phyloP scores from a whole-genome alignment of 139 green algal genomes.

The Chlamydomonas urium region DNA sequence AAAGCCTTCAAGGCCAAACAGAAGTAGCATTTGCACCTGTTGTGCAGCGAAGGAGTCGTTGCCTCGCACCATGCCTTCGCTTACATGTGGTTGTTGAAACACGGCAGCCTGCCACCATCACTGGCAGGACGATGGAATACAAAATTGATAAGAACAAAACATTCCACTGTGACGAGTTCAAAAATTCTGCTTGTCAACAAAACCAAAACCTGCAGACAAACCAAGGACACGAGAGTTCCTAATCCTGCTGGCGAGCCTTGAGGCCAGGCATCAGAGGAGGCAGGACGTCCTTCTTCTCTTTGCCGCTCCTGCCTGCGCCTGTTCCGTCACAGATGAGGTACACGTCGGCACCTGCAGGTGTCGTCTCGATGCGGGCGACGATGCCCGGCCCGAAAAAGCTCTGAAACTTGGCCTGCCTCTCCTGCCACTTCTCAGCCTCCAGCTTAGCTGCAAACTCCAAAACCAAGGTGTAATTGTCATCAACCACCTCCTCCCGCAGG shows the following conservation, averaged over 20 bases:
- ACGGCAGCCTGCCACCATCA: too few relatives aligned
- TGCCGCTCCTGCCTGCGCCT: constrained; percentile 57
- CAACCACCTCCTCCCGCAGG: constrained; percentile 79
- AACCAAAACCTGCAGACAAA: too few relatives aligned
- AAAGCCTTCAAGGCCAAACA: too few relatives aligned
- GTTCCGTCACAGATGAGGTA: constrained; percentile 68
- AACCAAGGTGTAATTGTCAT: constrained; percentile 66
- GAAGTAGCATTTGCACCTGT: too few relatives aligned
- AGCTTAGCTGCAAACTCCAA: constrained; percentile 80
- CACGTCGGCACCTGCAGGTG: constrained; percentile 61
- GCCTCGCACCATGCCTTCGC: too few relatives aligned
- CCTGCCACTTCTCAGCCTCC: constrained; percentile 35
- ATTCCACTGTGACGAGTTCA: too few relatives aligned
- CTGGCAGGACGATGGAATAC: too few relatives aligned
- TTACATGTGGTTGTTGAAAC: too few relatives aligned
- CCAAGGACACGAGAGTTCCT: too few relatives aligned
- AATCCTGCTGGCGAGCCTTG: constrained; percentile 45
- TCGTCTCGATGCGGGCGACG: constrained; percentile 1
- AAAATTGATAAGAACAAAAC: too few relatives aligned
- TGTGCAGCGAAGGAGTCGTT: too few relatives aligned
- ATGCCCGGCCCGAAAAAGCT: constrained; percentile 93
- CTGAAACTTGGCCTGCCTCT: constrained; percentile 75
- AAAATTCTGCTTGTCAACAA: too few relatives aligned
- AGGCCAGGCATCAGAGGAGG: constrained; percentile 85
- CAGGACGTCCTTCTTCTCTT: constrained; percentile 81